Evolutionary conservation across 2,329 filamentous ascomycete species (phyloP).

Genomic region (Lachnellula arida): DNA sequence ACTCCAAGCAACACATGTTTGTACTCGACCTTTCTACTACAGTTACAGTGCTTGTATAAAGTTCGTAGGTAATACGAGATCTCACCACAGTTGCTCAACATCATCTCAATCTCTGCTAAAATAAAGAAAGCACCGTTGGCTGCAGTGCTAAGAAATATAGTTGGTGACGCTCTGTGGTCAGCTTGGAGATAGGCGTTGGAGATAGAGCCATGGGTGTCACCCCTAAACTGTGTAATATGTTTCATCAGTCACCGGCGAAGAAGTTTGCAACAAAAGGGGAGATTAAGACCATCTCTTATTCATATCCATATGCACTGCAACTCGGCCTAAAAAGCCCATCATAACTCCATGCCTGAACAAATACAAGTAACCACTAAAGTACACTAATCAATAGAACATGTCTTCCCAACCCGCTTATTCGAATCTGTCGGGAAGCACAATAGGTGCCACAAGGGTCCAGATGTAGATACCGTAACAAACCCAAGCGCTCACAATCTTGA

Average conservation of each 20-base stretch:
- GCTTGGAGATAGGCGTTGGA: neutral
- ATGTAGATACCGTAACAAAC: constrained; percentile 91
- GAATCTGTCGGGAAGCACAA: constrained; percentile 82
- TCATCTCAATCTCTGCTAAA: neutral
- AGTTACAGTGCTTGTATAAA: too few relatives aligned
- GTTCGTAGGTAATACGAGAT: too few relatives aligned
- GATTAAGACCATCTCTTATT: neutral
- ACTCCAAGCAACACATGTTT: too few relatives aligned
- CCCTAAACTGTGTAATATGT: too few relatives aligned
- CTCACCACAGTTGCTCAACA: neutral
- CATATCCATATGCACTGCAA: neutral
- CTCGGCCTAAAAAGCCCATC: neutral
- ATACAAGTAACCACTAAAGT: neutral
- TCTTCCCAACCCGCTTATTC: constrained; percentile 38
- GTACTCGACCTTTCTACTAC: too few relatives aligned
- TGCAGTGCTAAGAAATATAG: neutral
- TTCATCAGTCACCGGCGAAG: too few relatives aligned
- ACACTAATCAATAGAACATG: constrained; percentile 2
- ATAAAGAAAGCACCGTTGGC: neutral
- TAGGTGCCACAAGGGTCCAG: constrained; percentile 87
- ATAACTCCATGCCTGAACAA: neutral
- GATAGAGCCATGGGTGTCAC: neutral
- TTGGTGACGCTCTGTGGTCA: neutral
- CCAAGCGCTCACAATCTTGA: constrained; percentile 98
- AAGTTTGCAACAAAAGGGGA: too few relatives aligned